A percentile compares a stretch with the other conserved stretches of the same genome.
Conservation (phyloP, 176 grass and related monocot species). For the Ensete glaucum region DNA sequence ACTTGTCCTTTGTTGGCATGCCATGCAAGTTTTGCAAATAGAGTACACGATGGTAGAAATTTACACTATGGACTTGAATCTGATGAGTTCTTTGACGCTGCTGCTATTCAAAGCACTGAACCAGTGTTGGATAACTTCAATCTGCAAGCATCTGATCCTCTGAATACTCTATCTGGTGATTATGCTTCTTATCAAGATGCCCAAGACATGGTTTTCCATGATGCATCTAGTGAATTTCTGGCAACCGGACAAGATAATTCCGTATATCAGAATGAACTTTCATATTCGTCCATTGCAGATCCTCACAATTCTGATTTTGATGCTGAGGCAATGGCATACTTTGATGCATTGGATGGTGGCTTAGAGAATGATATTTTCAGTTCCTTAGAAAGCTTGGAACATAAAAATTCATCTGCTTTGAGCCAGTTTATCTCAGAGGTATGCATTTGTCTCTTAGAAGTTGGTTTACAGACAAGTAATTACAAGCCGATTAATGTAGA, state of each 20-base stretch:
- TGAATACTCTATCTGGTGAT: conserved; percentile 11
- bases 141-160: conserved; percentile 18
- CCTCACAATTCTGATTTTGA: conserved; percentile 38
- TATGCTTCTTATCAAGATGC: conserved; percentile 35
- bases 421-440: conserved; percentile 42
- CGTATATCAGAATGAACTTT: not conserved
- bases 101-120: conserved; percentile 23
- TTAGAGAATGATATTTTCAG: conserved; percentile 39
- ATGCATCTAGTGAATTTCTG: conserved; percentile 15
- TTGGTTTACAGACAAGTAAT: conserved; percentile 10
- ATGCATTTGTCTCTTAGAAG: not conserved
- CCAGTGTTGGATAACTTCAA: conserved; percentile 31
- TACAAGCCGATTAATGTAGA: conserved; percentile 20
- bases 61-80: conserved; percentile 28
- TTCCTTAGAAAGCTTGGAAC: conserved; percentile 19
- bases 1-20: conserved; percentile 38
- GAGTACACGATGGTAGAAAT: conserved; percentile 4
- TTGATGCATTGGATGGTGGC: conserved; percentile 62
- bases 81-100: conserved; percentile 48
- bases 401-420: conserved; percentile 21
- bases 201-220: conserved; percentile 47
- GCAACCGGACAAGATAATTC: too few relatives aligned
- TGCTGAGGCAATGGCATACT: conserved; percentile 51
- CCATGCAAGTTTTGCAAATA: conserved; percentile 33
- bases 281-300: conserved; percentile 31